Base-by-base conservation (phyloP, 2,329 filamentous ascomycete genomes). In the Boeremia lycopersici region DNA sequence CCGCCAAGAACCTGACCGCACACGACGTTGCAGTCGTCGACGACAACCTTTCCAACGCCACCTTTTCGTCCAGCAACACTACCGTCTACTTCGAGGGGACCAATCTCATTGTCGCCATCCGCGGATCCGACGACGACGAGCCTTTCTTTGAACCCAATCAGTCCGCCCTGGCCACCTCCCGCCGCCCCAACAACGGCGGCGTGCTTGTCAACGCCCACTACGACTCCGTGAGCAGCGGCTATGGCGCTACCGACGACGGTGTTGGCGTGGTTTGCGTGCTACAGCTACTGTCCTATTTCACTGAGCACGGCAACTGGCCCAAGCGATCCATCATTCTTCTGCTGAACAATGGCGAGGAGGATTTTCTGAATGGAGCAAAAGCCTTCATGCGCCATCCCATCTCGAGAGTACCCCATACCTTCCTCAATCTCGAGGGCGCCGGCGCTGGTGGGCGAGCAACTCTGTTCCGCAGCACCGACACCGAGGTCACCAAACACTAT, bases 331-430 rank as follows among this genome's bases (percentile, higher is more conserved):
- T 99, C 38, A 85, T 98, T 12, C 82, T 91, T 9, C 82, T 98
- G 26, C 83, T 98, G 70, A 99, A 99, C 80, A 97, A 98, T 69
- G 93, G 90, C 31, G 95, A 99, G 71, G 95, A 99, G 72, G 93
- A 98, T 68, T 95, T 87, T 31, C 79, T 98, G 10, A 90, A 96
- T 61, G 95, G 95, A 1, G 92, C 93, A 6, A 85, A 86, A 56
- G 92, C 89, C 6, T 97, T 96, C 69, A 87, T 89, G 26, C 86
- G 91, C 62, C 91, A 93, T 71, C 90, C 92, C 0, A 81, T 96
- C 59, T 86, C 91, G 10, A 86, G 85, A 47, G 89, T 96, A 52
- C 84, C 91, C 9, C 89, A 93, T 69, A 91, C 91, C 0, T 98
- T 99, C 70, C 79, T 98, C 62, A 99, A 99, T 65, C 84, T 99